Base-by-base conservation (phyloP, 1,284 basidiomycete genomes). In the Malassezia obtusa region DNA sequence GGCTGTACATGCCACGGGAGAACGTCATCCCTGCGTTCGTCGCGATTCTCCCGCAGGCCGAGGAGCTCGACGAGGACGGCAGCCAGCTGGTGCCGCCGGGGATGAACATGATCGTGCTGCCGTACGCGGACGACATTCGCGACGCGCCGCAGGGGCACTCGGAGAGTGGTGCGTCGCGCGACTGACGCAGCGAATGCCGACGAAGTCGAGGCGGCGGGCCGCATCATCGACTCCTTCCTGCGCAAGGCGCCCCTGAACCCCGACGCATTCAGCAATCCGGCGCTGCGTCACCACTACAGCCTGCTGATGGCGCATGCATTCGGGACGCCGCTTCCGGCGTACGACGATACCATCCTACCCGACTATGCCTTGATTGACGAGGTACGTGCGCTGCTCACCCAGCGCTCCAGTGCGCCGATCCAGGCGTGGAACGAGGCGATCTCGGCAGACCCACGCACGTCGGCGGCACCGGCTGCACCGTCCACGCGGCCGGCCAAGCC, bases 51-150 rank as follows among this genome's bases (percentile, higher is more conserved):
- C 91, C 92, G 10, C 65, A 76, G 64, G 65, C 87, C 81, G 84
- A 83, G 59, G 88, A 92, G 74, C 80, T 80, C 30, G 76, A 79
- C 31, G 83, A 84, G 44, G 81, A 79, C 8, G 87, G 86, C 1
- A 84, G 72, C 2, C 80, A 88, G 80, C 79, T 80, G 36, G 83
- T 86, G 47, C 88, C 92, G 19, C 83, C 87, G 0, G 94, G 94
- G 1, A 87, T 98, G 73, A 88, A 96, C 75, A 78, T 96, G 47
- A 85, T 95, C 56, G 83, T 84, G 10, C 75, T 96, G 22, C 91
- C 92, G 0, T 99, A 86, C 68, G 86, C 87, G 7, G 92, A 99
- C 69, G 94, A 98, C 67, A 84, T 98, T 45, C 83, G 92, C 41
- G 79, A 81, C 9, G 37, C 30, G 10, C 54, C 39, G 8, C 31